Conservation (phyloP, 257 asterid genomes). For the Rhazya stricta region DNA sequence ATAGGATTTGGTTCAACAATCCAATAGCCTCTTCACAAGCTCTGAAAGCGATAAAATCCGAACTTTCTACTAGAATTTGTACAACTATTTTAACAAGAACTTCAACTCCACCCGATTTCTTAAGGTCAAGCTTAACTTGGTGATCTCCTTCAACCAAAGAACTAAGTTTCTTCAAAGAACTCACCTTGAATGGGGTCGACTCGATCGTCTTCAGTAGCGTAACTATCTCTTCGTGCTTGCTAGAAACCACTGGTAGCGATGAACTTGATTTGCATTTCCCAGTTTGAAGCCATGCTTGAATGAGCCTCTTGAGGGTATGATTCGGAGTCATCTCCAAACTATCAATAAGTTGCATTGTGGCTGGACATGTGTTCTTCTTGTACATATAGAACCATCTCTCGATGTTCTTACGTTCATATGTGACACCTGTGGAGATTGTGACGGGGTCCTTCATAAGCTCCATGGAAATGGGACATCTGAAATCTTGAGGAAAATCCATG, state of each 20-base stretch:
- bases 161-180: slow-evolving; percentile 43
- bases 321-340: slow-evolving; percentile 59
- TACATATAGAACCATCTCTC: slow-evolving; percentile 65
- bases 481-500: slow-evolving; percentile 64
- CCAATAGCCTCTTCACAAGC: slow-evolving; percentile 81
- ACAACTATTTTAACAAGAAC: slow-evolving; percentile 43
- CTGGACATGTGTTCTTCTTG: slow-evolving; percentile 71
- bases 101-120: slow-evolving; percentile 55
- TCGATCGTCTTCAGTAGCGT: slow-evolving; percentile 43
- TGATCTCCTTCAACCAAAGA: slow-evolving; percentile 41
- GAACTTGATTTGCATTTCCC: slow-evolving; percentile 23
- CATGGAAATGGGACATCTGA: slow-evolving; percentile 90
- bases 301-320: slow-evolving; percentile 66
- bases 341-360: slow-evolving; percentile 63
- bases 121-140: slow-evolving; percentile 42
- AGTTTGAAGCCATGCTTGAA: slow-evolving; percentile 41
- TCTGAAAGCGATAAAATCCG: slow-evolving; percentile 52
- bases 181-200: slow-evolving; percentile 70
- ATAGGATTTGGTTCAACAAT: slow-evolving; percentile 38
- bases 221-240: slow-evolving; percentile 41
- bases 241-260: slow-evolving; percentile 11
- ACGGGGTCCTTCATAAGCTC: slow-evolving; percentile 92
- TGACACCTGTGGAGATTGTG: slow-evolving; percentile 75
- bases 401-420: slow-evolving; percentile 70
- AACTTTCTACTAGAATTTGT: slow-evolving; percentile 46